Conservation (phyloP, 768 basidiomycete species). For the Mycena amicta region DNA sequence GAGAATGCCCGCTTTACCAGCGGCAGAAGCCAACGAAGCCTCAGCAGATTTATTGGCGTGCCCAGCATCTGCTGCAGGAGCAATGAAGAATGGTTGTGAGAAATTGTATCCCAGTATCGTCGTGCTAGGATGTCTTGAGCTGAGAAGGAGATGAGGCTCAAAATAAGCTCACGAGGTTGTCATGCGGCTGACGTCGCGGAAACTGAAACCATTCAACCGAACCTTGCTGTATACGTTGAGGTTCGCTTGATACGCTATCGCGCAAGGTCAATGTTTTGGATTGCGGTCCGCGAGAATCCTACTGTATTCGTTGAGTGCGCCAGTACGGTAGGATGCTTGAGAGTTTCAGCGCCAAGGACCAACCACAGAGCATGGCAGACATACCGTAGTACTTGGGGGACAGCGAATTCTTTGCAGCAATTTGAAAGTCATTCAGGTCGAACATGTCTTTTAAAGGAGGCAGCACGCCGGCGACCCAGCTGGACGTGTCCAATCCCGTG, state of each 20-base stretch:
- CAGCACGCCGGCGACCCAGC: constrained; percentile 25
- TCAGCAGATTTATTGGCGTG: constrained; percentile 50
- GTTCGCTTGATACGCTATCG: constrained; percentile 27
- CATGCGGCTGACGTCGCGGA: constrained; percentile 27
- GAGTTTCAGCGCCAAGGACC: neutral
- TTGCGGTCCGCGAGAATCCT: too few relatives aligned
- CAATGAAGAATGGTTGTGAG: constrained; percentile 45
- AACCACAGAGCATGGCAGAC: neutral
- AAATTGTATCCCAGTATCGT: constrained; percentile 31
- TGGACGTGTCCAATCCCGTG: constrained; percentile 28
- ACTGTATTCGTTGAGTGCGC: constrained; percentile 28
- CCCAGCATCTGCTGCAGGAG: constrained; percentile 41
- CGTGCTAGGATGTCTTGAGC: constrained; percentile 16
- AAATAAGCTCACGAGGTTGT: constrained; percentile 22
- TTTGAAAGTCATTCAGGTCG: constrained; percentile 29
- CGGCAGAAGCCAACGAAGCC: constrained; percentile 44
- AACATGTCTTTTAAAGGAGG: constrained; percentile 28
- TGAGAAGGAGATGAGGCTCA: neutral
- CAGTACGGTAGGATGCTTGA: constrained; percentile 27
- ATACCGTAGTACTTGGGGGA: constrained; percentile 22
- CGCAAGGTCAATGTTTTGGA: too few relatives aligned
- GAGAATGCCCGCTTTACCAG: constrained; percentile 42
- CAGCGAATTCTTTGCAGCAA: constrained; percentile 29
- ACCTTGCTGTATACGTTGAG: constrained; percentile 28
- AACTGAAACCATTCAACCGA: constrained; percentile 25